Percentiles rank a stretch among this genome's conserved stretches.
These are phyloP conservation scores for Paecilomyces fulvus DNA, from an alignment of 2,329 filamentous ascomycete species.

Conservation along the genomic window DNA sequence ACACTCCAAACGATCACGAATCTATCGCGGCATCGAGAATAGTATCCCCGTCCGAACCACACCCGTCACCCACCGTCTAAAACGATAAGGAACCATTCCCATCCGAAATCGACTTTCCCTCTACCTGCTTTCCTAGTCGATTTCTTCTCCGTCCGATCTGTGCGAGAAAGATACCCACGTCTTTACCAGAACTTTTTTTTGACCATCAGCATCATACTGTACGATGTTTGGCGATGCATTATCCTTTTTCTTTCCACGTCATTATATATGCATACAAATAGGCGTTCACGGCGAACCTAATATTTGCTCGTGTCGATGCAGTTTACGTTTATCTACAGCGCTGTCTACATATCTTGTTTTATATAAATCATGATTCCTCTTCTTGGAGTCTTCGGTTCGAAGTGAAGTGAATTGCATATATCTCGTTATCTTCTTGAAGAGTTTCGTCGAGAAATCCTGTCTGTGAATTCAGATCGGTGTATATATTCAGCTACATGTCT, in stretches of 20 bases:
- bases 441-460: too few species aligned
- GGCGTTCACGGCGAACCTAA: neutral
- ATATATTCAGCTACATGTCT: too few species aligned
- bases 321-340: neutral
- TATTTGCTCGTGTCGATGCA: neutral
- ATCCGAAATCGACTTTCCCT: neutral
- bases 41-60: constrained; percentile 5
- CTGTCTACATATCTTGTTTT: neutral
- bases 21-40: neutral
- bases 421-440: too few species aligned
- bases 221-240: neutral
- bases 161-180: neutral
- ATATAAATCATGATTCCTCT: neutral
- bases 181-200: neutral
- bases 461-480: too few species aligned
- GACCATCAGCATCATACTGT: neutral
- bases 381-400: too few species aligned
- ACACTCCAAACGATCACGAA: constrained; percentile 4
- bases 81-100: neutral
- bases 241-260: neutral
- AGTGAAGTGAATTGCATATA: too few species aligned
- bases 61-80: constrained; percentile 4
- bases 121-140: neutral
- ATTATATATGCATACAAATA: neutral
- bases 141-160: neutral